Percentiles rank a stretch among this genome's conserved stretches.
Conservation (phyloP, 225 moss, liverwort and hornwort genomes). For the Antitrichia curtipendula region DNA sequence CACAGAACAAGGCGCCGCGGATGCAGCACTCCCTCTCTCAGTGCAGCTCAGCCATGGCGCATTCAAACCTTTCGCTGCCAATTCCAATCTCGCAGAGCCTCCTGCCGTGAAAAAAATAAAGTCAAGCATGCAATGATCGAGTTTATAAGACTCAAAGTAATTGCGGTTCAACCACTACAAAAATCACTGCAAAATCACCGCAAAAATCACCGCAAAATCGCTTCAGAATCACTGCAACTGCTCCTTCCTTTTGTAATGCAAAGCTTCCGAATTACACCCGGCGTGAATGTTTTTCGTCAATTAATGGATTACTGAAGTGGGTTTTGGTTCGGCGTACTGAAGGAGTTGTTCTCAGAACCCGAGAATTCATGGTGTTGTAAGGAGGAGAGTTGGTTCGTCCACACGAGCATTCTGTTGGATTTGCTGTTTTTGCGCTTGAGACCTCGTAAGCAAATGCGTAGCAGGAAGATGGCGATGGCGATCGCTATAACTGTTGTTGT, state of each 20-base stretch:
- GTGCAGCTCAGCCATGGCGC: conserved; percentile 8
- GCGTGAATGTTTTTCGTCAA: not conserved
- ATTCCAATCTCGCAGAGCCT: not conserved
- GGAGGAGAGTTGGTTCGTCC: conserved; percentile 30
- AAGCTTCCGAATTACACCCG: not conserved
- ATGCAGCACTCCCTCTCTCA: not conserved
- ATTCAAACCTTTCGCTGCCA: not conserved
- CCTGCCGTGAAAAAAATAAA: not conserved
- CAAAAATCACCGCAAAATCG: not conserved
- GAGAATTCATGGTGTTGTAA: not conserved
- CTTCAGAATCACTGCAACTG: not conserved
- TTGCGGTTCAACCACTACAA: not conserved
- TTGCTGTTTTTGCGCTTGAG: not conserved
- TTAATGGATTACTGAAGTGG: too few species aligned
- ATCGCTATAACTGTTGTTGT: not conserved
- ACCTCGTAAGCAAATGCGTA: not conserved
- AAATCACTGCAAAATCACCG: not conserved
- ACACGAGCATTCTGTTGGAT: conserved; percentile 10
- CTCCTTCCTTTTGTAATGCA: not conserved
- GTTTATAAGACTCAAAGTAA: not conserved
- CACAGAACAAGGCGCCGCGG: not conserved
- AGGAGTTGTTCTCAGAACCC: not conserved
- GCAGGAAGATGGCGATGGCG: not conserved
- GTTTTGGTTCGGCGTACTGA: not conserved
- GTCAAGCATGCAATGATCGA: not conserved